These are phyloP conservation scores for Pseudogymnoascus sp. DNA, from an alignment of 2,329 filamentous ascomycete species.

Conservation along the genomic window DNA sequence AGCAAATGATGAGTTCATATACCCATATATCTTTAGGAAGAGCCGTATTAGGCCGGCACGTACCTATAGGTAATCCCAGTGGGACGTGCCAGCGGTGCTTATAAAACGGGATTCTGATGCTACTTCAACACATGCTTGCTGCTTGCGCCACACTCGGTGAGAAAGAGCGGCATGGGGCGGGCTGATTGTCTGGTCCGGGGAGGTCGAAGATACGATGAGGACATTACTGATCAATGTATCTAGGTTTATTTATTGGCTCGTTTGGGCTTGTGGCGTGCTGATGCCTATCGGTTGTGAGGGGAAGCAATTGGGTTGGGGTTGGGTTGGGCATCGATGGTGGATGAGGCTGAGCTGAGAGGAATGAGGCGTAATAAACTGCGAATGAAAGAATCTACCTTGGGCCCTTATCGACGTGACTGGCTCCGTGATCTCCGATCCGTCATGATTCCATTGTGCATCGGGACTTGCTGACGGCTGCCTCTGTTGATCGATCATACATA, in stretches of 20 bases:
- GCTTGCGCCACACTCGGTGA: background rate
- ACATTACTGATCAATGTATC: background rate
- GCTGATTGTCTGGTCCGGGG: background rate
- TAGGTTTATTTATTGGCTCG: background rate
- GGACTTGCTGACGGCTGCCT: background rate
- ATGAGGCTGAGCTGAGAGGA: background rate
- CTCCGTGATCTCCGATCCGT: background rate
- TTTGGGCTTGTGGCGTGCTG: background rate
- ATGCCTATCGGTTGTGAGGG: background rate
- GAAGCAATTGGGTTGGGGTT: background rate
- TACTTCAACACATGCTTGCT: background rate
- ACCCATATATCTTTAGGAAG: slow-evolving; percentile 10
- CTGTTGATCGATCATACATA: no score
- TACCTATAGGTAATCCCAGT: slow-evolving; percentile 8
- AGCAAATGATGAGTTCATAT: slow-evolving; percentile 10
- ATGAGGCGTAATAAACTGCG: background rate
- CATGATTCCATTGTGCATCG: background rate
- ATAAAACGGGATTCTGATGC: slow-evolving; percentile 7
- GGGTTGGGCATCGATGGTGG: background rate
- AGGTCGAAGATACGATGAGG: background rate
- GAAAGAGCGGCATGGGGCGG: background rate
- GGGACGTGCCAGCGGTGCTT: slow-evolving; percentile 5
- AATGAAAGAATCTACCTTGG: background rate
- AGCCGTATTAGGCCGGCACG: slow-evolving; percentile 9
- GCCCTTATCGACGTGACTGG: background rate